phyloP scores from a whole-genome alignment of 768 basidiomycete genomes.

The Neoboletus brunneissimus region DNA sequence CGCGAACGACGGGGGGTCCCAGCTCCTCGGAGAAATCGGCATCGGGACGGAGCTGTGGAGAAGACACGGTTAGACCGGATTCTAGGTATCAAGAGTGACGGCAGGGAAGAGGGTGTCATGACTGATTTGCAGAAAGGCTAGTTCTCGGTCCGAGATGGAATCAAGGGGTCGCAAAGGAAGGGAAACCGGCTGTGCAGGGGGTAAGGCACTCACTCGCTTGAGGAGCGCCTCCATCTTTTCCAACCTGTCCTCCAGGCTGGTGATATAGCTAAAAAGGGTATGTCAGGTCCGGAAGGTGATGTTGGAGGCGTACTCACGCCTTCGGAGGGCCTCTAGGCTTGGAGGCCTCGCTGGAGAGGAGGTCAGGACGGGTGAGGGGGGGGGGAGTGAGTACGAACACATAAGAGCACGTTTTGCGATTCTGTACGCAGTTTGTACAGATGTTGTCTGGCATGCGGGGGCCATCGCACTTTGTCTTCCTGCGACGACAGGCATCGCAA shows the following conservation, averaged over 20 bases:
- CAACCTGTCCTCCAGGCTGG: conserved; percentile 55
- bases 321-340: conserved; percentile 67
- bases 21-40: conserved; percentile 60
- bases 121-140: background rate
- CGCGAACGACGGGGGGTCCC: conserved; percentile 59
- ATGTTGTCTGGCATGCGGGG: conserved; percentile 46
- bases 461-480: conserved; percentile 62
- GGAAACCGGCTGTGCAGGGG: background rate
- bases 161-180: background rate
- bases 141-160: background rate
- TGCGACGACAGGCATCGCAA: conserved; percentile 57
- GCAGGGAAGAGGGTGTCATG: background rate
- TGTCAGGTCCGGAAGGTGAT: background rate
- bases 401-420: conserved; percentile 56
- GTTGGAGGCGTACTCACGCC: conserved; percentile 43
- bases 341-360: conserved; percentile 49
- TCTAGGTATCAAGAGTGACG: background rate
- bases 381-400: conserved; percentile 39
- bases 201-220: conserved; percentile 40
- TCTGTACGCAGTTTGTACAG: conserved; percentile 57
- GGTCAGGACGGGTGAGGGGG: background rate
- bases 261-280: conserved; percentile 46
- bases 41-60: conserved; percentile 56
- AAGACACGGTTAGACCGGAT: conserved; percentile 8
- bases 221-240: conserved; percentile 56